Evolutionary conservation across 805 yeast genomes (phyloP).

Genomic region (Suhomyces faveliae): DNA sequence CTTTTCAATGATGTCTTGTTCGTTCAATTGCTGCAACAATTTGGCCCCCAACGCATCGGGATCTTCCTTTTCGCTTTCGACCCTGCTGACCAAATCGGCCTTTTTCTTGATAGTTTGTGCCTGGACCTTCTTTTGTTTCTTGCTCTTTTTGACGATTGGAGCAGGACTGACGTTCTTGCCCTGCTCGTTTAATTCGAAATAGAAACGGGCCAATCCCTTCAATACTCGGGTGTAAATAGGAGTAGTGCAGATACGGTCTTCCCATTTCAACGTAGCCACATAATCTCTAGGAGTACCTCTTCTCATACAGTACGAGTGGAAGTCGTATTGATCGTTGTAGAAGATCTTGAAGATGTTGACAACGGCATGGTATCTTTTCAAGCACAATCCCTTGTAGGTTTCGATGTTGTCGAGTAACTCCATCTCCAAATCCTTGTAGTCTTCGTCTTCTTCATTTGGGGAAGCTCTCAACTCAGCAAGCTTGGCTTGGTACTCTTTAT

Average conservation of each 20-base stretch:
- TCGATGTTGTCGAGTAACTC: constrained; percentile 44
- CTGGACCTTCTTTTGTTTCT: constrained; percentile 58
- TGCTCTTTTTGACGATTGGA: constrained; percentile 24
- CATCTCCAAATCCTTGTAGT: constrained; percentile 12
- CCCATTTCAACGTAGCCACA: constrained; percentile 77
- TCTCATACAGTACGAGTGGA: constrained; percentile 89
- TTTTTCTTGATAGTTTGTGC: constrained; percentile 48
- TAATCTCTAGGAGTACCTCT: constrained; percentile 89
- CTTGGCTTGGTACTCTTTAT: constrained; percentile 25
- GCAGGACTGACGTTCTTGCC: constrained; percentile 18
- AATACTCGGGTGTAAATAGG: constrained; percentile 74
- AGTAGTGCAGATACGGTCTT: constrained; percentile 64
- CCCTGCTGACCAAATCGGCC: constrained; percentile 50
- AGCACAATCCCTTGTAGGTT: constrained; percentile 63
- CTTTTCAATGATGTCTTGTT: constrained; percentile 40
- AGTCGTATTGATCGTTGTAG: constrained; percentile 85
- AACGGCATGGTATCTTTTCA: constrained; percentile 73
- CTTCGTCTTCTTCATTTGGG: constrained; percentile 31
- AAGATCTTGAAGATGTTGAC: constrained; percentile 67
- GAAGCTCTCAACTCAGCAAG: constrained; percentile 13
- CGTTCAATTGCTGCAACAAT: constrained; percentile 27
- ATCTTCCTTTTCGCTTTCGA: constrained; percentile 48
- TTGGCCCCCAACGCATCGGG: constrained; percentile 60
- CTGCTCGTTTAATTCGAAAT: constrained; percentile 42
- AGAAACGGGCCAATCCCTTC: constrained; percentile 58